Evolutionary conservation across 2,329 filamentous ascomycete species (phyloP), one percentile per base, ranked within the genome.

Genomic region (Aspergillus sp.): DNA sequence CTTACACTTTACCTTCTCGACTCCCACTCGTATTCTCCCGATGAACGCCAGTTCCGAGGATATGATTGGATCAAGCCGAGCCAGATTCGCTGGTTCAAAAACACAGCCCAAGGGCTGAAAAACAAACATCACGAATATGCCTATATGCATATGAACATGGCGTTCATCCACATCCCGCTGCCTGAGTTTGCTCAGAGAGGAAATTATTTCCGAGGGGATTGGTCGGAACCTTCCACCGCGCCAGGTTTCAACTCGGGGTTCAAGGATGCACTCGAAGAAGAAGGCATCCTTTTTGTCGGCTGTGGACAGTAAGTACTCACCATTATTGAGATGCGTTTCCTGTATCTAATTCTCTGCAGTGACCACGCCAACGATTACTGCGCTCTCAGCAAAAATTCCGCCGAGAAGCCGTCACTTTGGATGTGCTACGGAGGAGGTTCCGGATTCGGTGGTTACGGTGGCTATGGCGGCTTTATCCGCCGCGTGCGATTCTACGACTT

Each of bases 341-440:
- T 12, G 7, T 45, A 17, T 56, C 68, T 74, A 64, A 72, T 60
- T 2, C 44, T 31, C 46, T 35, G 12, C 12, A 90, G 88, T 72
- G 95, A 99, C 70, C 95, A 99, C 71, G 93, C 90, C 64, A 99
- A 99, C 71, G 95, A 99, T 70, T 98, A 97, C 74, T 99, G 95
- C 74, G 87, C 90, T 62, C 82, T 97, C 8, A 86, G 79, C 35
- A 70, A 83, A 52, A 76, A 83, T 41, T 74, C 80, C 31, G 77
- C 77, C 21, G 75, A 80, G n/a, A 82, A 82, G 49, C 87, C 89
- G 0, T 84, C 88, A 31, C 78, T 98, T 2, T 99, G 95, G 95
- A 96, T 99, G 93, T 99, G 95, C 79, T 98, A 98, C 74, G 93
- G 88, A 8, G 95, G 95, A 33, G 95, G 90, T 24, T 86, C 87